Conservation (phyloP, 208 protist genomes). For the Trypanosoma melophagium region DNA sequence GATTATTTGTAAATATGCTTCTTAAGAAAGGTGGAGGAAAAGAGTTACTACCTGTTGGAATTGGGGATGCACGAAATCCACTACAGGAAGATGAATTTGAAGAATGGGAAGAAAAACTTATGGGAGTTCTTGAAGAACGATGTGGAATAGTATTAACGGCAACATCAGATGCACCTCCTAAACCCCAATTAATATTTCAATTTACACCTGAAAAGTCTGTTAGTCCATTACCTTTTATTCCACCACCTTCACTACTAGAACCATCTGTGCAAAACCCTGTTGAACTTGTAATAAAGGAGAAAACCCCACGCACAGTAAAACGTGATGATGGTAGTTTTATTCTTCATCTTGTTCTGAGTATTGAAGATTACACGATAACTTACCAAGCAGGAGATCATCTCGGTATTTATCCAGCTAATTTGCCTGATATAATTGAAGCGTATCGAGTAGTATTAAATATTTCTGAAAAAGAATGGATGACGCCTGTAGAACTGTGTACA, state of each 20-base stretch:
- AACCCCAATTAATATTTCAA: conserved; percentile 44
- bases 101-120: conserved; percentile 62
- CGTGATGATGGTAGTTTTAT: conserved; percentile 68
- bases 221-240: conserved; percentile 39
- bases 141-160: conserved; percentile 35
- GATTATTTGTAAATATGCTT: conserved; percentile 44
- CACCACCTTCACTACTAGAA: conserved; percentile 49
- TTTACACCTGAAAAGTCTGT: conserved; percentile 36
- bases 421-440: conserved; percentile 64
- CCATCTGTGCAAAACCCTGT: conserved; percentile 55
- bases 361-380: conserved; percentile 23
- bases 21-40: conserved; percentile 57
- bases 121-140: conserved; percentile 37
- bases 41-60: conserved; percentile 53
- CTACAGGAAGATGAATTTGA: conserved; percentile 69
- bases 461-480: conserved; percentile 37
- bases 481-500: conserved; percentile 52
- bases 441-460: conserved; percentile 55
- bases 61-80: conserved; percentile 57
- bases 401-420: conserved; percentile 86
- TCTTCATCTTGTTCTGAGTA: conserved; percentile 57
- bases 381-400: conserved; percentile 94
- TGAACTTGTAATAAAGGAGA: conserved; percentile 35
- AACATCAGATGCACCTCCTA: conserved; percentile 32
- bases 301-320: conserved; percentile 36